Conservation (phyloP, 805 yeast species). For the Schwanniomyces occidentalis region DNA sequence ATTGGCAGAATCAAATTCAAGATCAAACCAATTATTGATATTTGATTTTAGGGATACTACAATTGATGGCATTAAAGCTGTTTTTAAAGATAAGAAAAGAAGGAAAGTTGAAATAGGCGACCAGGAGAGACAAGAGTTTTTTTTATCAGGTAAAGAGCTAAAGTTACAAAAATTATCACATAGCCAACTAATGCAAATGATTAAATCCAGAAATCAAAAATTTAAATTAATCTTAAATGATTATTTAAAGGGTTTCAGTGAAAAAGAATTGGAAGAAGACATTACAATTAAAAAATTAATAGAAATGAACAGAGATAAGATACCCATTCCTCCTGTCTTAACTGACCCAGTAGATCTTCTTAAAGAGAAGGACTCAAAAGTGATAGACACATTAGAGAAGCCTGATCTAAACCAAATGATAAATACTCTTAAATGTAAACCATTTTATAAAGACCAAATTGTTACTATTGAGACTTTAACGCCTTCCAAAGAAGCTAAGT, state of each 20-base stretch:
- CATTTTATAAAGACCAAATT: constrained; percentile 65
- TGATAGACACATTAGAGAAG: constrained; percentile 6
- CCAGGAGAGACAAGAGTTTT: constrained; percentile 20
- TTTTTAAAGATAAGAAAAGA: constrained; percentile 20
- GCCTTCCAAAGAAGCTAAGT: constrained; percentile 47
- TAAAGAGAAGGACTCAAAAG: constrained; percentile 10
- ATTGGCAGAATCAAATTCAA: constrained; percentile 26
- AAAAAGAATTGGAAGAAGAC: constrained; percentile 27
- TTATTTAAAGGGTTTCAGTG: constrained; percentile 21
- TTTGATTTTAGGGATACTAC: constrained; percentile 78
- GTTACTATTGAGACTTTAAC: constrained; percentile 48
- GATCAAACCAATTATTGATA: constrained; percentile 56
- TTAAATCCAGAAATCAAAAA: constrained; percentile 54
- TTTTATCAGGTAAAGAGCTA: constrained; percentile 40
- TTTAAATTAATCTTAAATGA: constrained; percentile 34
- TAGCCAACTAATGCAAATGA: constrained; percentile 60
- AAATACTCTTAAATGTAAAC: constrained; percentile 43
- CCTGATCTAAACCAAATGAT: constrained; percentile 53
- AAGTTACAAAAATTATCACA: constrained; percentile 52
- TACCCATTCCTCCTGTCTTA: constrained; percentile 53
- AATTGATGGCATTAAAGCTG: constrained; percentile 46
- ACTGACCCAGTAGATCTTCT: constrained; percentile 50
- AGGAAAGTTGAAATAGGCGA: constrained; percentile 9
- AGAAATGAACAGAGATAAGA: constrained; percentile 26
- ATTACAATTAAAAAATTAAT: constrained; percentile 42